These are phyloP conservation scores for Rhizophora apiculata DNA, from an alignment of 345 rosid genomes.

Conservation along the genomic window DNA sequence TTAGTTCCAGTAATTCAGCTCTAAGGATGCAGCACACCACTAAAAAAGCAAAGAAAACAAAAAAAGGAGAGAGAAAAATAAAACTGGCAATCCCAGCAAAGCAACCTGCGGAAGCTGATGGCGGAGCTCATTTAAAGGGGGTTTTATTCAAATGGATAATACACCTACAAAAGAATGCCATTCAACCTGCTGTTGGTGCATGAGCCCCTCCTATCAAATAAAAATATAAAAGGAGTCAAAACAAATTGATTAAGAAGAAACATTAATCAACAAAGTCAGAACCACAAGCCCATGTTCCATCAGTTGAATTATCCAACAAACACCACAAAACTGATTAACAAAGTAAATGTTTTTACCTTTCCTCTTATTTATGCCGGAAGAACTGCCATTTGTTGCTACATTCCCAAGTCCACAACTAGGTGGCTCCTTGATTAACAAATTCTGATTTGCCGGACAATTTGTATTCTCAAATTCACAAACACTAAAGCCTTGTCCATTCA, in stretches of 20 bases:
- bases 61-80: background rate
- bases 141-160: background rate
- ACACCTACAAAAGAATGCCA: slow-evolving; percentile 12
- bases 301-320: background rate
- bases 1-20: background rate
- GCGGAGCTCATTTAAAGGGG: background rate
- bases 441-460: slow-evolving; percentile 62
- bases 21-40: background rate
- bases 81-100: background rate
- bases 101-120: background rate
- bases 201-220: slow-evolving; percentile 39
- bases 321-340: background rate
- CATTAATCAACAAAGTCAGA: background rate
- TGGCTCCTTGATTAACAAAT: slow-evolving; percentile 42
- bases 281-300: background rate
- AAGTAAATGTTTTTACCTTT: slow-evolving; percentile 42
- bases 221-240: slow-evolving; percentile 4
- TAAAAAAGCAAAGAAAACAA: background rate
- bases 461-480: slow-evolving; percentile 69
- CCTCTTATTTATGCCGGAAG: slow-evolving; percentile 51
- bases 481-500: slow-evolving; percentile 46
- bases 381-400: slow-evolving; percentile 34
- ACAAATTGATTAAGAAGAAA: background rate
- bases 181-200: slow-evolving; percentile 48
- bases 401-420: slow-evolving; percentile 43